Evolutionary conservation across 2,329 filamentous ascomycete genomes (phyloP), one percentile per base, ranked within the genome.

Genomic region (Trichoderma guizhouense): DNA sequence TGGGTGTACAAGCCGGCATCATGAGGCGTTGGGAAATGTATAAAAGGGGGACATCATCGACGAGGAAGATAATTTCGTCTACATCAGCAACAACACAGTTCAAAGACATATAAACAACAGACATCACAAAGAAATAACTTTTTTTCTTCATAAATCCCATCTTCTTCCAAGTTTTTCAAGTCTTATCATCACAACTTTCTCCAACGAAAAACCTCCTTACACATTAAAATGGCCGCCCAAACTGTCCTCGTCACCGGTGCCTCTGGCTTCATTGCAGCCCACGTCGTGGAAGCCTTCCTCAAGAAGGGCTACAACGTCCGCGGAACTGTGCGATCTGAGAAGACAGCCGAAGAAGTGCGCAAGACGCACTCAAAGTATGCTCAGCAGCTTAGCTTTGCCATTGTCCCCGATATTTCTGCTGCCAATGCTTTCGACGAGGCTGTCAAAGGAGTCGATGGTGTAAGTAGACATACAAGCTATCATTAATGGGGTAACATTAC

Each of bases 201-300:
- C 0, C 8, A 26, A n/a, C 34, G 1, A 6, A 2, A 47, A 47
- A 14, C 24, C 15, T 5, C 5, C 28, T 5, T 3, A 36, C 0
- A 15, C 36, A 26, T 53, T 24, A 26, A 34, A 28, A 67, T 67
- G 64, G 11, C 9, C 4, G 21, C 64, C 7, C 51, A 57, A 30
- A 67, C 51, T 30, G 47, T 67, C 15, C 64, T 67, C 24, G 8
- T 67, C 32, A 67, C 64, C 11, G 64, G 64, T 24, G 64, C 51
- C n/a, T 67, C 64, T 3, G 64, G 64, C 32, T 67, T 6, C 32
- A 43, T 67, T 21, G 64, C 64, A 11, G 24, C 51, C 5, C 64
- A 67, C 21, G 64, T 67, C 6, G 34, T 67, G 15, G 21, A 43
- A 36, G 32, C 51, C 5, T 67, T 67, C 21, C 64, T 67, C 32